A percentile compares a stretch with the other conserved stretches of the same genome.
Evolutionary conservation across 495 filamentous ascomycete species (phyloP).

Genomic region (Penicillium roqueforti): DNA sequence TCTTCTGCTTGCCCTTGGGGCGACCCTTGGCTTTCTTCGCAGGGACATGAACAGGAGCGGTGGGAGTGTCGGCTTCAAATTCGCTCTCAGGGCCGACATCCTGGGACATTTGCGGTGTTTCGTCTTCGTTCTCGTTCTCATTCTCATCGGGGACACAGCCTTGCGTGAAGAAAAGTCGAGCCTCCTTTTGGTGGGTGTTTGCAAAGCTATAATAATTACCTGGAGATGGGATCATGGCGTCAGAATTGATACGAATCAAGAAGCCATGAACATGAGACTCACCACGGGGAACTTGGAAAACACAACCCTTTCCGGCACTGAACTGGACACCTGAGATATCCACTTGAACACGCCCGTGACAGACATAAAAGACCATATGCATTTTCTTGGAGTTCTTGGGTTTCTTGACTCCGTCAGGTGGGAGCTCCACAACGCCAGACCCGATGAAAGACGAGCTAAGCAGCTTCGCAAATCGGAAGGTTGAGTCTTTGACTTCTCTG

Average conservation of each 20-base stretch:
- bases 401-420: conserved; percentile 73
- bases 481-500: conserved; percentile 65
- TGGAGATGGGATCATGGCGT: conserved; percentile 28
- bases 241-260: not conserved
- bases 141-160: conserved; percentile 53
- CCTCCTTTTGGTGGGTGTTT: conserved; percentile 63
- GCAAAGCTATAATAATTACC: conserved; percentile 82
- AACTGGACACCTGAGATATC: conserved; percentile 71
- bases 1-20: conserved; percentile 43
- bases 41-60: conserved; percentile 12
- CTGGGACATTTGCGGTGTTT: conserved; percentile 23
- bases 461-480: conserved; percentile 84
- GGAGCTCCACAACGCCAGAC: conserved; percentile 81
- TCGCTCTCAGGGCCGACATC: conserved; percentile 27
- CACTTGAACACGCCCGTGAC: conserved; percentile 71
- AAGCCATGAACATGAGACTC: conserved; percentile 30
- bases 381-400: conserved; percentile 88
- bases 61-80: conserved; percentile 17
- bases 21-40: conserved; percentile 30
- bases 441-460: conserved; percentile 80
- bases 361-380: conserved; percentile 93
- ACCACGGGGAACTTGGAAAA: conserved; percentile 95
- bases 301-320: conserved; percentile 76
- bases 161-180: conserved; percentile 81
- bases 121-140: conserved; percentile 23